Evolutionary conservation across 805 yeast genomes (phyloP), one percentile per base, ranked within the genome.

Genomic region (Spathaspora passalidarum): DNA sequence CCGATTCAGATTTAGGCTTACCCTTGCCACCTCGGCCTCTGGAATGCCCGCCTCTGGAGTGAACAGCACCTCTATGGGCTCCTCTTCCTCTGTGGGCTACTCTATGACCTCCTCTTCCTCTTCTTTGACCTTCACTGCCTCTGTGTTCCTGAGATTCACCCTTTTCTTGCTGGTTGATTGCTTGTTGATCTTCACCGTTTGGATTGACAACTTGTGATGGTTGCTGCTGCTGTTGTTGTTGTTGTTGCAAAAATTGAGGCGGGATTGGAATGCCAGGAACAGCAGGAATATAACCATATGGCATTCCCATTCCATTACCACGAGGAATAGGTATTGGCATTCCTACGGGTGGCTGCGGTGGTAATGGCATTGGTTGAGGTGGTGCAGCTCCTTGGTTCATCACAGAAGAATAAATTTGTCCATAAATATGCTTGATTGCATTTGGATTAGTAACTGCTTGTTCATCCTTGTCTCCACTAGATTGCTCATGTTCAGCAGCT

Each of bases 401-500:
- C 20, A 72, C 75, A 42, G 66, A 63, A 42, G 67, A 65, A 55
- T 70, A 71, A 35, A 72, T 72, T 48, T 69, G 73, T 2, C 73
- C 75, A 47, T 71, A 72, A 40, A 72, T 62, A 48, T 65, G 73
- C 52, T 68, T 66, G 46, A 71, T 66, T 5, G 74, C 72, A 32
- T 63, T 53, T 6, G 66, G 56, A 23, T 59, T 55, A 8, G 38
- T 45, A 5, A 52, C 37, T 11, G 16, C 34, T 4, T 17, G 32
- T 5, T 17, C 22, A 14, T 49, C 54, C 2, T 26, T 40, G 18
- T 34, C 21, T 17, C 42, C 36, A 9, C 26, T 36, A n/a, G 26
- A 26, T 10, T 42, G 32, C 17, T 20, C 37, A 10, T 40, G 43
- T 14, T 43, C 49, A 35, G 25, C 38, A 43, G 40, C 18, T 43